A percentile compares a stretch with the other conserved stretches of the same genome.
Conservation (phyloP, 176 grass and related monocot species). For the Puccinellia tenuiflora region DNA sequence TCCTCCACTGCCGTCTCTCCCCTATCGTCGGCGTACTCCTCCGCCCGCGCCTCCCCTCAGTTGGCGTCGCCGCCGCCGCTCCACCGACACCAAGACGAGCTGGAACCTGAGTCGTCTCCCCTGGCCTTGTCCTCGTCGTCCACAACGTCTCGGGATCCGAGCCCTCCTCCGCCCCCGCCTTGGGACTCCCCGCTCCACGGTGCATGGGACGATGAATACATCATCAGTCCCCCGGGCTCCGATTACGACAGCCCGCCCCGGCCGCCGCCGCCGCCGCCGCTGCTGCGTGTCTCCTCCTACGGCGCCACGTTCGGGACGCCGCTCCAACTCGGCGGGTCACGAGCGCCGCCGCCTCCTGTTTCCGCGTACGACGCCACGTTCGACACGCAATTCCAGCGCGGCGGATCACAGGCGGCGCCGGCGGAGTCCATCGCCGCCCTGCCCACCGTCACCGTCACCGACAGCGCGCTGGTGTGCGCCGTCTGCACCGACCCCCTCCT, state of each 20-base stretch:
- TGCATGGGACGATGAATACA: background rate
- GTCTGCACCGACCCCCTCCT: background rate
- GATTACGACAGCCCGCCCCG: background rate
- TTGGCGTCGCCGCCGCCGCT: background rate
- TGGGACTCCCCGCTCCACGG: background rate
- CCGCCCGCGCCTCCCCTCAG: background rate
- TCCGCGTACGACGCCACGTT: background rate
- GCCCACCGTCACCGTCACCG: background rate
- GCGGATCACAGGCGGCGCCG: background rate
- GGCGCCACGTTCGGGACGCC: background rate
- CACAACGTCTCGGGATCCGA: background rate
- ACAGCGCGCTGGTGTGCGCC: background rate
- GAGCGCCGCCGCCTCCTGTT: background rate
- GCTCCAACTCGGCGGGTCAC: background rate
- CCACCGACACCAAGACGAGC: too few relatives aligned
- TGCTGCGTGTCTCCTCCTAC: background rate
- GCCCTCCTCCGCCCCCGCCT: background rate
- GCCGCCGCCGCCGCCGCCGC: background rate
- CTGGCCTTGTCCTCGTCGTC: background rate
- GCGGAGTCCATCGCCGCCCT: background rate
- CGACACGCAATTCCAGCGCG: background rate
- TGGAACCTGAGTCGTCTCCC: background rate
- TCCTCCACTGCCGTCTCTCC: background rate
- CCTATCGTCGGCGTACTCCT: background rate
- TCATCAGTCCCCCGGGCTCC: background rate